Evolutionary conservation across 768 basidiomycete species (phyloP).

Genomic region (Hortiboletus campestris): DNA sequence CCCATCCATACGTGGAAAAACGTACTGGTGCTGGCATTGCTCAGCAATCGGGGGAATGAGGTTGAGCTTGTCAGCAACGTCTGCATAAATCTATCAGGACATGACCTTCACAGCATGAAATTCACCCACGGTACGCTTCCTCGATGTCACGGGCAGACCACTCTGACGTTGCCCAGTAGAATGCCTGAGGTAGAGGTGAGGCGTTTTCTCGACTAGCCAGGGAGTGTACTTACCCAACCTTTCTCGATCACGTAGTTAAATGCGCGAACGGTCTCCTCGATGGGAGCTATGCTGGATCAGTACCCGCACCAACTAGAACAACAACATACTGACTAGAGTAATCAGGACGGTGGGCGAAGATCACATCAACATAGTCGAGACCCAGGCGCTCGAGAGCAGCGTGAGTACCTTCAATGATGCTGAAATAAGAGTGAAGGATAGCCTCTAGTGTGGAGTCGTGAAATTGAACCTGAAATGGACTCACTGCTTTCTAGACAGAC

Average conservation of each 20-base stretch:
- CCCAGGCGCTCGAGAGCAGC: conserved; percentile 49
- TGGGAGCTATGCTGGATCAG: conserved; percentile 32
- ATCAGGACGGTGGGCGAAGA: conserved; percentile 51
- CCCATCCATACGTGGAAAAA: background rate
- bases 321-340: conserved; percentile 25
- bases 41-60: conserved; percentile 51
- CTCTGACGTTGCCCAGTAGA: conserved; percentile 53
- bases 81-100: conserved; percentile 19
- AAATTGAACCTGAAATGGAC: background rate
- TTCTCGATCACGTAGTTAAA: conserved; percentile 54
- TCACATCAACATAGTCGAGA: conserved; percentile 53
- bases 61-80: conserved; percentile 49
- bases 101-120: background rate
- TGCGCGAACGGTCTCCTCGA: conserved; percentile 58
- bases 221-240: conserved; percentile 37
- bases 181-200: conserved; percentile 24
- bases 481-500: conserved; percentile 35
- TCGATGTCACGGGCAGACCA: conserved; percentile 54
- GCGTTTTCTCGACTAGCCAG: background rate
- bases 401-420: conserved; percentile 55
- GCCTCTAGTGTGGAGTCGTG: background rate
- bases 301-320: background rate
- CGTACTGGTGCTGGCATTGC: conserved; percentile 48
- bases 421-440: conserved; percentile 11
- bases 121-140: conserved; percentile 37